Evolutionary conservation across 2,329 filamentous ascomycete genomes (phyloP).

Genomic region (Aureobasidium sp.): DNA sequence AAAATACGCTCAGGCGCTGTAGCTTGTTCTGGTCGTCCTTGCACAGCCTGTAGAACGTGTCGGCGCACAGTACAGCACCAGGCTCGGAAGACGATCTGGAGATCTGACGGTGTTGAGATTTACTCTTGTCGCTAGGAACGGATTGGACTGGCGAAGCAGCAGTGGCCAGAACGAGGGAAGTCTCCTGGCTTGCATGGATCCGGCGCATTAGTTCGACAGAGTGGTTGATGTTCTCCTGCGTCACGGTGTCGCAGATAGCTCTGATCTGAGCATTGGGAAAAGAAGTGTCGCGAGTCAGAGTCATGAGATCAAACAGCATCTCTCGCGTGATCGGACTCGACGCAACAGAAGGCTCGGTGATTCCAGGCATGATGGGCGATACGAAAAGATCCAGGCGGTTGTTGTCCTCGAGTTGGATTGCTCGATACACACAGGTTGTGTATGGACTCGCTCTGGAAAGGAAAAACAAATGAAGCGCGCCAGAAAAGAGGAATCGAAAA

Average conservation of each 20-base stretch:
- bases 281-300: not conserved
- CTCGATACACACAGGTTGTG: not conserved
- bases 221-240: not conserved
- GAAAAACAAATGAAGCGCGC: not conserved
- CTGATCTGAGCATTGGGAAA: not conserved
- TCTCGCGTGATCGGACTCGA: not conserved
- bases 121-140: not conserved
- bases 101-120: not conserved
- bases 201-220: not conserved
- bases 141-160: not conserved
- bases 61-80: not conserved
- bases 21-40: not conserved
- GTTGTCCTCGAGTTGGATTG: not conserved
- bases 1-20: not conserved
- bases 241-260: not conserved
- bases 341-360: not conserved
- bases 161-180: not conserved
- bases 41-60: not conserved
- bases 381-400: too few relatives aligned
- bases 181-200: not conserved
- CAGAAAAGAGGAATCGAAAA: not conserved
- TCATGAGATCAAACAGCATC: not conserved
- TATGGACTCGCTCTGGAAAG: not conserved
- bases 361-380: not conserved
- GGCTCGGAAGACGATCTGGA: not conserved